Evolutionary conservation across 208 protist species (phyloP), one percentile per base, ranked within the genome.

Genomic region (Crithidia bombi): DNA sequence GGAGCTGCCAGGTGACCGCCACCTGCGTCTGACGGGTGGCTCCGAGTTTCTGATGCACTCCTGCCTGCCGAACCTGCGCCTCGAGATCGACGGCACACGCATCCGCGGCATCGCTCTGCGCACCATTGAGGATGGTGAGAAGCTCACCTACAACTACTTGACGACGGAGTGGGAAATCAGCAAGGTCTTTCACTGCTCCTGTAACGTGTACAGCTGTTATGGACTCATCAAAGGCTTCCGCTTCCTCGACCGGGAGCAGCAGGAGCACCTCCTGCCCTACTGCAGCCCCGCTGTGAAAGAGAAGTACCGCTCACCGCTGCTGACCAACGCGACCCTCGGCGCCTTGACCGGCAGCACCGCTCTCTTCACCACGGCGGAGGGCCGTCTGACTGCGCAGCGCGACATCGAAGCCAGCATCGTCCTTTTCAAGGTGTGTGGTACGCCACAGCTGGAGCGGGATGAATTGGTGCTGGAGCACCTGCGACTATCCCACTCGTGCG

Each of bases 101-200:
- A 82, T 94, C 47, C 84, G 81, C 69, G 91, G 83, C 62, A 63
- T 93, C 21, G 87, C 91, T 21, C 72, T 92, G 5, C 91, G 91
- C 30, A 58, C 71, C 50, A 96, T 96, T 55, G 84, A 88, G 57
- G 66, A 68, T 21, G 81, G 82, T 25, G 91, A 96, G 73, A 68
- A 69, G 59, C 74, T 96, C 33, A 91, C 89, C 35, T 94, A 76
- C 83, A 94, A 96, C 73, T 96, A 93, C 72, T 78, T 96, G 35
- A 91, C 81, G 64, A 94, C 89, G 28, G 89, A 96, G 75, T 96
- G 85, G 86, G 81, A 94, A 64, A 74, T 96, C 70, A 82, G 75
- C 41, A 85, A 91, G 62, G 84, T 89, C 19, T 96, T 96, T 66
- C 71, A 82, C 61, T 96, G 91, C 75, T 70, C 51, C 19, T 96